Base-by-base conservation (phyloP, 805 yeast genomes). In the Hyphopichia homilentoma region DNA sequence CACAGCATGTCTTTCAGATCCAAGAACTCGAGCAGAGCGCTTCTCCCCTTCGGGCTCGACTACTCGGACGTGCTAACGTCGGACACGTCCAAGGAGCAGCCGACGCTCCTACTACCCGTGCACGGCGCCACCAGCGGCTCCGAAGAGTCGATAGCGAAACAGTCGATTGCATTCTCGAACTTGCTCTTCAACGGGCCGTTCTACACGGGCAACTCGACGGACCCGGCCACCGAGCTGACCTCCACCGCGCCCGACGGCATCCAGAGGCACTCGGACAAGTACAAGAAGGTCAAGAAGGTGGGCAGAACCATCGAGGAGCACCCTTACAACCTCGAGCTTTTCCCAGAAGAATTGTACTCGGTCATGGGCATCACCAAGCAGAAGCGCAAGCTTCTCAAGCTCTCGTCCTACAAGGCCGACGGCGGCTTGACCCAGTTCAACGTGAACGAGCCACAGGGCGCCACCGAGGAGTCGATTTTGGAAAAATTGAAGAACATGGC, bases 201-300 rank as follows among this genome's bases (percentile, higher is more conserved):
- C 38, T 79, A 65, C 46, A 73, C 87, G 0, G 88, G 87, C 0
- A 57, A 74, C 2, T 52, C 70, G 16, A 36, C 60, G 5, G 59
- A 62, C 20, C 48, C 53, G 13, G 57, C 44, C 7, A 36, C 45
- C 5, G 43, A 36, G 12, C 41, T 36, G 4, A 31, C 14, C 11
- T 34, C 32, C 7, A 45, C 50, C 2, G 45, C 50, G 0, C 47
- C 59, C 0, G 95, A 85, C 52, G 88, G 90, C 2, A 73, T 89
- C 26, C 76, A 80, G 50, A 70, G 97, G 47, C 86, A 86, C 52
- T 78, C 94, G 2, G 97, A 89, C 56, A 70, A 69, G 52, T 89
- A 84, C 57, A 65, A 81, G 42, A 81, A 81, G 52, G 78, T 77
- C 45, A 73, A 84, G 35, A 77, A 74, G 47, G 73, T 81, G 11